Evolutionary conservation across 768 basidiomycete species (phyloP).

Genomic region (Gelatoporia subvermispora): DNA sequence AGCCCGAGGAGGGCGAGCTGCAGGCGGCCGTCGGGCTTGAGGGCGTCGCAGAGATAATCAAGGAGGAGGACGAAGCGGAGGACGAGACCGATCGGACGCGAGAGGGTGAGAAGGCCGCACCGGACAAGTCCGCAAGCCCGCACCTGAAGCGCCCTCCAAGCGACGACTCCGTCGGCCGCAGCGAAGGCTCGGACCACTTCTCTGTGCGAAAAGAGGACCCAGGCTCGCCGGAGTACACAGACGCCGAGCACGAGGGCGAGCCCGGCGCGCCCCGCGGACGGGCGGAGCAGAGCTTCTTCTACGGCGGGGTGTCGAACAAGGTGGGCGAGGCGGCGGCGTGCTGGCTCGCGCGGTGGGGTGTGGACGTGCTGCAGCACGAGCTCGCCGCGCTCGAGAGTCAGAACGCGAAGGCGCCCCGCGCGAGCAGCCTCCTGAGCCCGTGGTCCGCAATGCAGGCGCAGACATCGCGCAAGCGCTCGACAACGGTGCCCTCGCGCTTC

Average conservation of each 20-base stretch:
- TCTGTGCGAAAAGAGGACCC: conserved; percentile 29
- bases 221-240: conserved; percentile 5
- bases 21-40: conserved; percentile 71
- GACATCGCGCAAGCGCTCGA: conserved; percentile 23
- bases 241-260: background rate
- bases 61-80: conserved; percentile 25
- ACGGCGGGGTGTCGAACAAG: conserved; percentile 87
- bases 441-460: background rate
- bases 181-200: background rate
- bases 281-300: conserved; percentile 49
- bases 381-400: conserved; percentile 10
- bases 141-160: background rate
- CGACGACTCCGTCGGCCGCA: too few species aligned
- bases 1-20: conserved; percentile 36
- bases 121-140: background rate
- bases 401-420: background rate
- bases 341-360: conserved; percentile 85
- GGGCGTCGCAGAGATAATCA: conserved; percentile 48
- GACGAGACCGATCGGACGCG: background rate
- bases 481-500: conserved; percentile 21
- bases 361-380: conserved; percentile 67
- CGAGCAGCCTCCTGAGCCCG: conserved; percentile 8
- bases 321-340: conserved; percentile 86
- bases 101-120: background rate
- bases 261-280: conserved; percentile 17